Conservation (phyloP, 2,329 filamentous ascomycete species). For the Phialophora tarda region DNA sequence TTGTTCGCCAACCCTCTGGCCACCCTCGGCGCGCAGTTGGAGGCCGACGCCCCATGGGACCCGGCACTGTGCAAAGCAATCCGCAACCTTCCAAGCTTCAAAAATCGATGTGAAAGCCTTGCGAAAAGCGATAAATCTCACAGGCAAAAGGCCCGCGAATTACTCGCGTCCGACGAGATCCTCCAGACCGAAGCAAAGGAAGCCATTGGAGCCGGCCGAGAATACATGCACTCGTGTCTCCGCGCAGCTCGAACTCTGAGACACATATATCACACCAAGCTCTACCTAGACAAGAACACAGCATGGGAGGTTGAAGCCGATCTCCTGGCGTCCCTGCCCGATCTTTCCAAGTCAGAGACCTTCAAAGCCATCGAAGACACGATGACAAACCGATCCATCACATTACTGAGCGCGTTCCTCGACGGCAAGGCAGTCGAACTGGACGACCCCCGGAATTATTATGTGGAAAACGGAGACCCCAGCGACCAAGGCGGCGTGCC, state of each 20-base stretch:
- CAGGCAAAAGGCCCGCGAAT: conserved; percentile 46
- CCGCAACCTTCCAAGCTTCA: conserved; percentile 64
- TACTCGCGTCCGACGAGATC: conserved; percentile 58
- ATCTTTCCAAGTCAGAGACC: conserved; percentile 18
- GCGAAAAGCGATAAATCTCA: conserved; percentile 46
- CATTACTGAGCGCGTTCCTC: not conserved
- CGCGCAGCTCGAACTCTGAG: conserved; percentile 19
- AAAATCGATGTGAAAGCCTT: conserved; percentile 46
- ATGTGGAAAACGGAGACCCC: not conserved
- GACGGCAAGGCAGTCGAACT: not conserved
- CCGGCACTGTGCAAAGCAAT: conserved; percentile 59
- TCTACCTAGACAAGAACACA: conserved; percentile 3
- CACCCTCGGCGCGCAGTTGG: conserved; percentile 49
- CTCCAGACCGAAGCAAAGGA: conserved; percentile 52
- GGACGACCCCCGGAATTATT: conserved; percentile 1
- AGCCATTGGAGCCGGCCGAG: conserved; percentile 49
- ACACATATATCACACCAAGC: conserved; percentile 18
- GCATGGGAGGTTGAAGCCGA: conserved; percentile 19
- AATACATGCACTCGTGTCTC: conserved; percentile 20
- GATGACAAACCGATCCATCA: not conserved
- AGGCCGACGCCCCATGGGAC: conserved; percentile 37
- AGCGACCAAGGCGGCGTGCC: not conserved
- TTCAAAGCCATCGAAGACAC: conserved; percentile 19
- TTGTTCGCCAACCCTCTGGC: conserved; percentile 65
- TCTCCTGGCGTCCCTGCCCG: conserved; percentile 24